Base-by-base conservation (phyloP, 1,284 basidiomycete genomes). In the Cutaneotrichosporon curvatum region DNA sequence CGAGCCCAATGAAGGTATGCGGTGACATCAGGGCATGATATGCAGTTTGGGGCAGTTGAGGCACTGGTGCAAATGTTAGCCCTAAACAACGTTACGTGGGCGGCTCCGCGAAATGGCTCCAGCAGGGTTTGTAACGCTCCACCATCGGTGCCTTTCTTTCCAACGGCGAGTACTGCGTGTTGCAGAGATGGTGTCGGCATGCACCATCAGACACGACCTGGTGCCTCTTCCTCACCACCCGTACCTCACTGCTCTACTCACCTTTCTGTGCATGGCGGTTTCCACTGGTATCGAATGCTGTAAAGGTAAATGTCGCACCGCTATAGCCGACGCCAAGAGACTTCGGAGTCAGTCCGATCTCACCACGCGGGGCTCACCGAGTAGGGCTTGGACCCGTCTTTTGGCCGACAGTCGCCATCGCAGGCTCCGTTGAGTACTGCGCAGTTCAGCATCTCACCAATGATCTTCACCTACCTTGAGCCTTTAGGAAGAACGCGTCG, bases 401-500 rank as follows among this genome's bases (percentile, higher is more conserved):
- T 62, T 1, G 75, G 70, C 33, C 79, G 77, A 59, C 90, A 95
- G 72, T 81, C 81, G 41, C 84, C 84, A 44, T 82, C 78, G 60
- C 94, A 98, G 0, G 90, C 94, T 11, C 91, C 91, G 61, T 96
- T 97, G 30, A 96, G 72, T 2, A 95, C 88, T 90, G 53, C 4
- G n/a, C 19, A 20, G 14, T 22, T 45, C 37, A 40, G 42, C 21
- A 34, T 5, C 16, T 35, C 16, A 16, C 28, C 19, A 11, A 31
- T 28, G 7, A 7, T 28, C 25, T 12, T 44, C 22, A 64, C 80
- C 40, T 42, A 90, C 87, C 83, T 42, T 94, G 85, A 1, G 91
- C 87, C 67, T 97, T 97, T 49, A 98, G 77, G 80, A 98, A 98
- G 76, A 99, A 99, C 0, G 95, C 92, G 61, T 99, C 95, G 64